phyloP scores from a whole-genome alignment of 2,329 filamentous ascomycete species.

The Talaromyces piceae region DNA sequence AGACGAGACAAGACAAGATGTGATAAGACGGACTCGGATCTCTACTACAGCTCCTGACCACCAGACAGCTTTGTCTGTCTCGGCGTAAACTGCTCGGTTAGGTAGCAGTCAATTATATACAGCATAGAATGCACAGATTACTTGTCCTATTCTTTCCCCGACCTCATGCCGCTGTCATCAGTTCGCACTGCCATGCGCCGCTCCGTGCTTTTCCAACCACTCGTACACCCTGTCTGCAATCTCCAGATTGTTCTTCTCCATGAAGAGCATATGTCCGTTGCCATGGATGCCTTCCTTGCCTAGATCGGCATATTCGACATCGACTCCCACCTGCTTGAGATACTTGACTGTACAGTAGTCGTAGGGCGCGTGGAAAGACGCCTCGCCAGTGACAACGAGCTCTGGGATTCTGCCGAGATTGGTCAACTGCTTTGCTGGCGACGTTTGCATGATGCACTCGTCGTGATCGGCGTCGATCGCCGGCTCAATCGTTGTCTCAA shows the following conservation, averaged over 20 bases:
- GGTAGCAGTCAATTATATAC: too few relatives aligned
- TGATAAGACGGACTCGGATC: too few relatives aligned
- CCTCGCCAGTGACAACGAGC: conserved; percentile 45
- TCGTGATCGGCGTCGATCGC: conserved; percentile 1
- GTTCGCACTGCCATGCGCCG: too few relatives aligned
- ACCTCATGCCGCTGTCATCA: too few relatives aligned
- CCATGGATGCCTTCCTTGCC: conserved; percentile 40
- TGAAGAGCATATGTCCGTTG: conserved; percentile 46
- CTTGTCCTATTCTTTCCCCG: too few relatives aligned
- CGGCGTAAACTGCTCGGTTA: too few relatives aligned
- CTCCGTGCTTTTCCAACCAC: not conserved
- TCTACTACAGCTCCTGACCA: too few relatives aligned
- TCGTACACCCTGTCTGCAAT: not conserved
- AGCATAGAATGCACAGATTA: too few relatives aligned
- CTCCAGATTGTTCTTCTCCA: conserved; percentile 19
- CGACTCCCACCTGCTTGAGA: conserved; percentile 46
- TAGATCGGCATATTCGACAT: conserved; percentile 40
- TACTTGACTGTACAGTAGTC: conserved; percentile 50
- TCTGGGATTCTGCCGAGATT: conserved; percentile 45
- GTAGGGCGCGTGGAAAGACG: conserved; percentile 48
- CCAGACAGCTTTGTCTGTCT: too few relatives aligned
- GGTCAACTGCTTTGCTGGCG: conserved; percentile 37
- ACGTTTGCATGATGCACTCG: conserved; percentile 34
- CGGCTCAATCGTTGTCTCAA: conserved; percentile 3
- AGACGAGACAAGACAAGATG: too few relatives aligned